These are phyloP conservation scores for Apiospora marii DNA, from an alignment of 2,329 filamentous ascomycete genomes.

Conservation along the genomic window DNA sequence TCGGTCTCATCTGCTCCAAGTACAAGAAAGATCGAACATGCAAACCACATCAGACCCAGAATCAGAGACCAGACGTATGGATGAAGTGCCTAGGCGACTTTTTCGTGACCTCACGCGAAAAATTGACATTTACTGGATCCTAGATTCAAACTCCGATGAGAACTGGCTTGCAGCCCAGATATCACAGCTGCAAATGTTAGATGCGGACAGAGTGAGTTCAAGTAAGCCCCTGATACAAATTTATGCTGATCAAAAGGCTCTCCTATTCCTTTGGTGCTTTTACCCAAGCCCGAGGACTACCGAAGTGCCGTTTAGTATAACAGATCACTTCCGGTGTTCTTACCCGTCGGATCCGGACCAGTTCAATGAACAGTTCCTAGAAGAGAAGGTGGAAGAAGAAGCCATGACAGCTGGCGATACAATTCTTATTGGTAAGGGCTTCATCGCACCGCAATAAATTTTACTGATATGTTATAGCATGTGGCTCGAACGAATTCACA, in stretches of 20 bases:
- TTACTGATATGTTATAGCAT: slow-evolving; percentile 7
- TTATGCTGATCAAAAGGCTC: neutral
- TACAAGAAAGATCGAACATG: neutral
- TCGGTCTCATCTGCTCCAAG: slow-evolving; percentile 7
- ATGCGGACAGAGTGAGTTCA: slow-evolving; percentile 14
- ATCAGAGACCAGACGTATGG: neutral
- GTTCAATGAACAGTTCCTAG: neutral
- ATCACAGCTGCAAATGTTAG: neutral
- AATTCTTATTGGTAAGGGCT: slow-evolving; percentile 1
- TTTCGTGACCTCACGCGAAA: slow-evolving; percentile 19
- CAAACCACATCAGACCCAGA: neutral
- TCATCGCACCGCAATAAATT: neutral
- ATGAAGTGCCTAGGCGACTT: slow-evolving; percentile 6
- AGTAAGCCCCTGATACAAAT: neutral
- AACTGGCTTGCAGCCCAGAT: slow-evolving; percentile 4
- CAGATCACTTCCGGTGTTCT: slow-evolving; percentile 1
- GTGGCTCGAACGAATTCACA: slow-evolving; percentile 1
- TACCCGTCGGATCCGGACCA: slow-evolving; percentile 8
- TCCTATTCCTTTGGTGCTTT: slow-evolving; percentile 10
- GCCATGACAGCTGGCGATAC: neutral
- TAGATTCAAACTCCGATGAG: slow-evolving; percentile 4
- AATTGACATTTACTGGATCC: neutral
- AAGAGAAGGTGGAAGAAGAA: neutral
- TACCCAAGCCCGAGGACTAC: neutral
- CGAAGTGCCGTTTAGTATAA: neutral